Percentiles rank a stretch among this genome's conserved stretches.
Conservation (phyloP, 1,139 yeast species). For the Oligophagozyma castellii region DNA sequence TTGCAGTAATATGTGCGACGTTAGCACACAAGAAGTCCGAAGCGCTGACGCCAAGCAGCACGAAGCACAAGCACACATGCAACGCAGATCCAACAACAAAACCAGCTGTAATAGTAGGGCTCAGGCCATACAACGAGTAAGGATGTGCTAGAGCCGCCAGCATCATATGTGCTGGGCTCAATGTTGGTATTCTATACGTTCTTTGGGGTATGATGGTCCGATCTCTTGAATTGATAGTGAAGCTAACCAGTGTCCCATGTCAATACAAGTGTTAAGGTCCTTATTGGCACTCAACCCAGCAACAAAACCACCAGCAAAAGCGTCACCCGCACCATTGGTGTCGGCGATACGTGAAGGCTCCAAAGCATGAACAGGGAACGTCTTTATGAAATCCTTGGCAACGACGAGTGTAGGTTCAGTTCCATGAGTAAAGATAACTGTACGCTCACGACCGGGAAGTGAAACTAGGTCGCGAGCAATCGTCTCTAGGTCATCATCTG, state of each 20-base stretch:
- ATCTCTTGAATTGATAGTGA: constrained; percentile 78
- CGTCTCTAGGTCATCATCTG: constrained; percentile 49
- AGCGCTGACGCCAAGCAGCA: constrained; percentile 22
- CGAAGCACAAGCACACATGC: constrained; percentile 16
- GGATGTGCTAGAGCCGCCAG: constrained; percentile 15
- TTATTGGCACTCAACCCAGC: constrained; percentile 78
- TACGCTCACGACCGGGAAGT: constrained; percentile 51
- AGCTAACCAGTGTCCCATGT: constrained; percentile 96
- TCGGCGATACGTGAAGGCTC: constrained; percentile 59
- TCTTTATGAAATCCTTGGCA: constrained; percentile 28
- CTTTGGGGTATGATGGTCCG: constrained; percentile 89
- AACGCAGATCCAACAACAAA: constrained; percentile 14
- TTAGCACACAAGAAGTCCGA: constrained; percentile 24
- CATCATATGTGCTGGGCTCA: no score
- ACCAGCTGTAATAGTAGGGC: constrained; percentile 8
- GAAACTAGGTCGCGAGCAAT: constrained; percentile 73
- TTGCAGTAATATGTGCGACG: constrained; percentile 20
- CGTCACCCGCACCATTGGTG: constrained; percentile 99
- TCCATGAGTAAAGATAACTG: constrained; percentile 88
- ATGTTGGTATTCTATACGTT: constrained; percentile 28
- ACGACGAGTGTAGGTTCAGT: constrained; percentile 75
- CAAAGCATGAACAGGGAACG: constrained; percentile 59
- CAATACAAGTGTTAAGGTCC: constrained; percentile 46
- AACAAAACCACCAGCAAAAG: constrained; percentile 94
- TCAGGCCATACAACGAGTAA: constrained; percentile 11